Percentiles rank a stretch among this genome's conserved stretches.
Evolutionary conservation across 352 stramenopile species (phyloP).

Genomic region (Pythium scleroteichum): DNA sequence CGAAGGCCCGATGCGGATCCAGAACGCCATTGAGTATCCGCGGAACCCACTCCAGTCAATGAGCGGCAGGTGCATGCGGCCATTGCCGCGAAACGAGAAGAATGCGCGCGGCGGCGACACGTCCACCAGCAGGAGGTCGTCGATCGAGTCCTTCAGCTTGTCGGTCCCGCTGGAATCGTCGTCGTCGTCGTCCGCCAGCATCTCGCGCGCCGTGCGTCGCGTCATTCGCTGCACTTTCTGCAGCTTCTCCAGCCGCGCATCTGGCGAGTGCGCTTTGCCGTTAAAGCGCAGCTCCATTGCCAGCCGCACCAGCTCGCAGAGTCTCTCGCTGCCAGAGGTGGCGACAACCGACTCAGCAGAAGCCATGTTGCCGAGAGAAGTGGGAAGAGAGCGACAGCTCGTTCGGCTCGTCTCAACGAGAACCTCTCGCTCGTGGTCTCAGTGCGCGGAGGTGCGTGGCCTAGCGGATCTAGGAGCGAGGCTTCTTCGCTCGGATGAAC

Average conservation of each 20-base stretch:
- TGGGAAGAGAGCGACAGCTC: background rate
- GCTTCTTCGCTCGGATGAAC: too few species aligned
- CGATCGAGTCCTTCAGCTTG: background rate
- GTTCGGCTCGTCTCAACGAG: background rate
- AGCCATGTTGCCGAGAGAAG: background rate
- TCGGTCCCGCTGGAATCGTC: background rate
- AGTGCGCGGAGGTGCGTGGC: background rate
- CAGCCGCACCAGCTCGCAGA: slow-evolving; percentile 25
- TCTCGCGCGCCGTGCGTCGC: slow-evolving; percentile 11
- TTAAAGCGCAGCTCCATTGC: slow-evolving; percentile 31
- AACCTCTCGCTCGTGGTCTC: background rate
- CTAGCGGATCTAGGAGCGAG: background rate
- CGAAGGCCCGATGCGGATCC: slow-evolving; percentile 47
- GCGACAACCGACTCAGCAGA: background rate
- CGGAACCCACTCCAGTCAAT: slow-evolving; percentile 81
- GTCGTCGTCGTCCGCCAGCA: slow-evolving; percentile 15
- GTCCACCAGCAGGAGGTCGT: slow-evolving; percentile 15
- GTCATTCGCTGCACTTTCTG: slow-evolving; percentile 18
- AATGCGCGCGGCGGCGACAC: slow-evolving; percentile 61
- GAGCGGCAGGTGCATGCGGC: slow-evolving; percentile 71
- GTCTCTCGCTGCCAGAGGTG: background rate
- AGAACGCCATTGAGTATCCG: slow-evolving; percentile 77
- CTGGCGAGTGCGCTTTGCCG: background rate
- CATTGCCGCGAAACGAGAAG: slow-evolving; percentile 63
- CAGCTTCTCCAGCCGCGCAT: slow-evolving; percentile 14